These are phyloP conservation scores for Mucuna pruriens DNA, from an alignment of 306 rosid genomes.

Conservation along the genomic window DNA sequence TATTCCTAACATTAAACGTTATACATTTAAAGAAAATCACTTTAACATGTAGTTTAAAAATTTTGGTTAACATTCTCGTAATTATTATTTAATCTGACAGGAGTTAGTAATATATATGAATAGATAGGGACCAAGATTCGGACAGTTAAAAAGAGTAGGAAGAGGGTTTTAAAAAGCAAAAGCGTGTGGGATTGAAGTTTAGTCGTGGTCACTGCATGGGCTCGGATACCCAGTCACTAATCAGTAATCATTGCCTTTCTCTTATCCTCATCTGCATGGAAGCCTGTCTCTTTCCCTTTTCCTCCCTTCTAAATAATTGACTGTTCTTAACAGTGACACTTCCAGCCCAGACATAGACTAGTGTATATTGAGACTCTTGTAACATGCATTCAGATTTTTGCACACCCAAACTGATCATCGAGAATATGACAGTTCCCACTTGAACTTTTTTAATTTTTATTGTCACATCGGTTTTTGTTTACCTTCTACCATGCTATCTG, in stretches of 20 bases:
- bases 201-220: constrained; percentile 73
- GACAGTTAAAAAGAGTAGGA: constrained; percentile 30
- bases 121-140: constrained; percentile 48
- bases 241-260: constrained; percentile 53
- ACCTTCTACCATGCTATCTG: not conserved
- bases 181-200: constrained; percentile 41
- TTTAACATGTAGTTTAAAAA: not conserved
- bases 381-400: constrained; percentile 14
- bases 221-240: constrained; percentile 47
- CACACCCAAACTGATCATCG: constrained; percentile 21
- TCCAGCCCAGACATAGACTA: constrained; percentile 28
- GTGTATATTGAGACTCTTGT: not conserved
- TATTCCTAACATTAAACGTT: not conserved
- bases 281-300: constrained; percentile 35
- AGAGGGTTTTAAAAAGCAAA: constrained; percentile 41
- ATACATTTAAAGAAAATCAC: not conserved
- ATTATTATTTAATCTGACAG: not conserved
- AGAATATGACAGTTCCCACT: constrained; percentile 34
- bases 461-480: not conserved
- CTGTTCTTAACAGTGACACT: constrained; percentile 52
- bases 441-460: too few species aligned
- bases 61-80: not conserved
- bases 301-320: constrained; percentile 45
- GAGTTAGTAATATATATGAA: not conserved
- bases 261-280: constrained; percentile 54